Conservation (phyloP, 2,329 filamentous ascomycete species). For the Paramyrothecium roridum region DNA sequence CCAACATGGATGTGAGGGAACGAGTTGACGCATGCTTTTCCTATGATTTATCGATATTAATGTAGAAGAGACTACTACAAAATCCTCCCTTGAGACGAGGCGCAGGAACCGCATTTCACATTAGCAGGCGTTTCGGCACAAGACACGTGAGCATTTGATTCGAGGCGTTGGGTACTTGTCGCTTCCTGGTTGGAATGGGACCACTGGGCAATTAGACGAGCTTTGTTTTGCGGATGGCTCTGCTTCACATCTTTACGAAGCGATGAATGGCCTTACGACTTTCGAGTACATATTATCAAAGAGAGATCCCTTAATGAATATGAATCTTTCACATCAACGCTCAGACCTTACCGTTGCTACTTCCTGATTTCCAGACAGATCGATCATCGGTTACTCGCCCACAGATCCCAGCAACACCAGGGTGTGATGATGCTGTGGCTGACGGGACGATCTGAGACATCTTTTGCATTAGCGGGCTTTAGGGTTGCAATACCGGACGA, state of each 20-base stretch:
- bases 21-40: slow-evolving; percentile 1
- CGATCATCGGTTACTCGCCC: too few relatives aligned
- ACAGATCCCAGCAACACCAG: too few relatives aligned
- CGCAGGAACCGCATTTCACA: too few relatives aligned
- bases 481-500: background rate
- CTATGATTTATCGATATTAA: too few relatives aligned
- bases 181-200: too few relatives aligned
- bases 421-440: background rate
- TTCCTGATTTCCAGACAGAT: too few relatives aligned
- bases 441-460: background rate
- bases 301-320: background rate
- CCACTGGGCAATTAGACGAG: background rate
- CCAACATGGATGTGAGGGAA: slow-evolving; percentile 41
- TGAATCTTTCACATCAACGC: background rate
- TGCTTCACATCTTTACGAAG: background rate
- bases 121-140: too few relatives aligned
- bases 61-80: too few relatives aligned
- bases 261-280: background rate
- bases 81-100: too few relatives aligned
- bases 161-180: too few relatives aligned
- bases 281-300: background rate
- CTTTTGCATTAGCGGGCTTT: background rate
- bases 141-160: too few relatives aligned
- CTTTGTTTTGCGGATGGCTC: background rate
- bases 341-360: background rate